Evolutionary conservation across 2,329 filamentous ascomycete genomes (phyloP).

Genomic region (Penicillium oxalicum): DNA sequence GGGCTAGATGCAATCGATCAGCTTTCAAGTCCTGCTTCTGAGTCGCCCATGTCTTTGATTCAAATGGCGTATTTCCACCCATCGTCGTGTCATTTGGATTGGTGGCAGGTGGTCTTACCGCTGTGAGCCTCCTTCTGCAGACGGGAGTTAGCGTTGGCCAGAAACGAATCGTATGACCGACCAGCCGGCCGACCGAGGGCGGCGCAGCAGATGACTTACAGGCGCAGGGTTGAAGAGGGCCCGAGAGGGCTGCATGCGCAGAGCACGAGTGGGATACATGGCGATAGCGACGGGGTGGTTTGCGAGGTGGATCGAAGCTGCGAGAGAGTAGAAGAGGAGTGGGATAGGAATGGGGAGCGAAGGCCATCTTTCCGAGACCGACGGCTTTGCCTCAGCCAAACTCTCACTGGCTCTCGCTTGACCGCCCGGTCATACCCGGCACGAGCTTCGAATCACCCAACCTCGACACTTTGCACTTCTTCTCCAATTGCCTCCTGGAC

Average conservation of each 20-base stretch:
- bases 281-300: constrained; percentile 28
- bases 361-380: constrained; percentile 19
- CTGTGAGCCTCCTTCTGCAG: constrained; percentile 58
- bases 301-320: no score
- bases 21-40: constrained; percentile 10
- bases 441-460: constrained; percentile 32
- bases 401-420: constrained; percentile 33
- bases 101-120: constrained; percentile 42
- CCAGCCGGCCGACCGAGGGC: constrained; percentile 7
- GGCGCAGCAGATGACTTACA: constrained; percentile 47
- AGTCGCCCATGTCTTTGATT: not conserved
- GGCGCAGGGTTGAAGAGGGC: constrained; percentile 56
- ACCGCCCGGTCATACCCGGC: constrained; percentile 35
- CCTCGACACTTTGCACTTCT: constrained; percentile 25
- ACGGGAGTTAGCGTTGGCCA: constrained; percentile 36
- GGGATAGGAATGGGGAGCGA: constrained; percentile 17
- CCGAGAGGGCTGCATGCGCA: constrained; percentile 55
- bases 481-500: constrained; percentile 19
- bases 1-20: constrained; percentile 54
- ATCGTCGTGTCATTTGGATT: no score
- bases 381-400: constrained; percentile 19
- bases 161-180: constrained; percentile 17
- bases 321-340: constrained; percentile 8
- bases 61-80: no score
- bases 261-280: constrained; percentile 61